A percentile compares a stretch with the other conserved stretches of the same genome.
phyloP scores from a whole-genome alignment of 2,329 filamentous ascomycete genomes.

The Botrytis porri region DNA sequence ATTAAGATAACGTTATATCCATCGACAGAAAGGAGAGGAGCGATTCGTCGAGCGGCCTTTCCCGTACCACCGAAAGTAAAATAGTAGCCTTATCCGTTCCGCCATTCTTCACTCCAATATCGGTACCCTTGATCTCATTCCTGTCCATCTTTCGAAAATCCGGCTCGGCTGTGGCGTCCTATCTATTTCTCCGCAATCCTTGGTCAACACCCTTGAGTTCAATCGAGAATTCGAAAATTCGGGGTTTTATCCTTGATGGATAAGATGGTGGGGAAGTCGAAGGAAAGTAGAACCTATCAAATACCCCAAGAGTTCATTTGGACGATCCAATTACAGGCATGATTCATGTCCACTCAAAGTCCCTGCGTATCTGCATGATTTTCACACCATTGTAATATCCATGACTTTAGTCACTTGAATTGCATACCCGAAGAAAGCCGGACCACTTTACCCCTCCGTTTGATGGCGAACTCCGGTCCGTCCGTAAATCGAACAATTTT shows the following conservation, averaged over 20 bases:
- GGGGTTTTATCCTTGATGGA: background rate
- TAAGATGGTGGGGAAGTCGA: background rate
- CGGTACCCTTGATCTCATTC: background rate
- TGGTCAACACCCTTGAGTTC: background rate
- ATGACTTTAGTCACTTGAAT: background rate
- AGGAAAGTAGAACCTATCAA: background rate
- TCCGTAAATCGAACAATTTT: background rate
- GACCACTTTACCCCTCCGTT: background rate
- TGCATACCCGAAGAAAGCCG: background rate
- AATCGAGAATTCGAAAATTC: background rate
- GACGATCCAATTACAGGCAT: background rate
- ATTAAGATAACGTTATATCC: constrained; percentile 40
- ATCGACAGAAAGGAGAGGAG: constrained; percentile 38
- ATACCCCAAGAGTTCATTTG: background rate
- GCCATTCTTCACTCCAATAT: background rate
- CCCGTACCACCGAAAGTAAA: constrained; percentile 45
- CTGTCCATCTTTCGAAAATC: background rate
- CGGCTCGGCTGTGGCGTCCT: background rate
- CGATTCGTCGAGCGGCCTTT: constrained; percentile 44
- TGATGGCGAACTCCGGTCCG: background rate
- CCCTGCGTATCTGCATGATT: background rate
- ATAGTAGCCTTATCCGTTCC: background rate
- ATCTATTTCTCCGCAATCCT: background rate
- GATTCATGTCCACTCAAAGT: background rate
- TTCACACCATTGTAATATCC: background rate